phyloP scores from a whole-genome alignment of 2,329 filamentous ascomycete genomes.

The Phaeosphaeriaceae sp. region DNA sequence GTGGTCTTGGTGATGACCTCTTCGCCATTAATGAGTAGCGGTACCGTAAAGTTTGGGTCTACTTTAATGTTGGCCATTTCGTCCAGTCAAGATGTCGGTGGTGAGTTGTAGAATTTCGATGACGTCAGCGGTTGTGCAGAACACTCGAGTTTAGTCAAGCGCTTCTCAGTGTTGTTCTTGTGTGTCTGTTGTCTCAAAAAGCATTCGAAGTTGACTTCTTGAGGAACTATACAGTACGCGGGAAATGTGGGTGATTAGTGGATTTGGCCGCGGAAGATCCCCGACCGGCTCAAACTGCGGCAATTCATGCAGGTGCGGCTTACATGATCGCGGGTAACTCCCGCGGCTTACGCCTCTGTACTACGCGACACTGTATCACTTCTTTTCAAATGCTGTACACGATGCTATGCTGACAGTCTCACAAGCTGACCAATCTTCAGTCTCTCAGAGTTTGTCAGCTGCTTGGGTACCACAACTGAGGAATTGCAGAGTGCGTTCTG shows the following conservation, averaged over 20 bases:
- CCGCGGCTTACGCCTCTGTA: not conserved
- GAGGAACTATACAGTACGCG: too few relatives aligned
- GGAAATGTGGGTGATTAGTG: not conserved
- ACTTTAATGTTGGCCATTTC: conserved; percentile 6
- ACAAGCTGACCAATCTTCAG: not conserved
- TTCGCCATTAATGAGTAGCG: conserved; percentile 58
- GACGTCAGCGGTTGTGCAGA: not conserved
- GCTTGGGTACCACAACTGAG: not conserved
- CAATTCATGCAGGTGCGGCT: not conserved
- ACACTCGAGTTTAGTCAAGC: not conserved
- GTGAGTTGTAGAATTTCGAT: not conserved
- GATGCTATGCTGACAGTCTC: not conserved
- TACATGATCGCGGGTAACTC: not conserved
- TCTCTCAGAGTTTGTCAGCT: not conserved
- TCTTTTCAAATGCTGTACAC: not conserved
- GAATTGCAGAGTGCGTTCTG: too few relatives aligned
- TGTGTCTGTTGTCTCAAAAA: not conserved
- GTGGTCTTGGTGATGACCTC: conserved; percentile 56
- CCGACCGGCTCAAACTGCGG: not conserved
- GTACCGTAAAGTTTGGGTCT: conserved; percentile 45
- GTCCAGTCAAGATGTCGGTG: conserved; percentile 3
- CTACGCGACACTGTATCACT: not conserved
- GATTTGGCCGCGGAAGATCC: not conserved
- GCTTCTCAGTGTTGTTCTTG: not conserved
- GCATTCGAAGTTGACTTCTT: not conserved